phyloP scores from a whole-genome alignment of 2,329 filamentous ascomycete species.

The Colletotrichum salicis region DNA sequence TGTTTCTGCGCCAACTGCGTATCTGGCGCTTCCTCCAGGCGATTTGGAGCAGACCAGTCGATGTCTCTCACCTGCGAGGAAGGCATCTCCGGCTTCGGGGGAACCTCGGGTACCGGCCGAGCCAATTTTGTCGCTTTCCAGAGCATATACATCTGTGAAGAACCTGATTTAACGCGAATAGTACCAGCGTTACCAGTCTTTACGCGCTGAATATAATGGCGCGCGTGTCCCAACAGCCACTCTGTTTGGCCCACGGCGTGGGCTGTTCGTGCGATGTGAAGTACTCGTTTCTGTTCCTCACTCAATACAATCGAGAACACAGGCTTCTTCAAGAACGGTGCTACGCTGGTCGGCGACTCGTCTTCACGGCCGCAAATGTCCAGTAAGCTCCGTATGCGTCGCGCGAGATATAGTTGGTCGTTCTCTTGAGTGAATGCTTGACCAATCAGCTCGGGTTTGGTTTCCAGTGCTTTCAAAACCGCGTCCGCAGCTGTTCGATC shows the following conservation, averaged over 20 bases:
- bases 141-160: neutral
- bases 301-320: neutral
- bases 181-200: neutral
- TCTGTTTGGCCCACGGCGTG: neutral
- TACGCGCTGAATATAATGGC: neutral
- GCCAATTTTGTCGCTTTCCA: neutral
- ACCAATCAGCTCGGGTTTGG: neutral
- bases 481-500: slow-evolving; percentile 9
- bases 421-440: neutral
- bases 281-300: neutral
- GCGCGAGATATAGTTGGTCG: slow-evolving; percentile 12
- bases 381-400: slow-evolving; percentile 17
- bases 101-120: neutral
- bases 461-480: slow-evolving; percentile 1
- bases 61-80: neutral
- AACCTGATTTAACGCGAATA: neutral
- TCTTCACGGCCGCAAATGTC: slow-evolving; percentile 13
- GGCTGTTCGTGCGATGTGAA: slow-evolving; percentile 1
- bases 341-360: neutral
- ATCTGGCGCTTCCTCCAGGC: neutral
- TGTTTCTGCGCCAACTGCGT: neutral
- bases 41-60: neutral
- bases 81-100: neutral
- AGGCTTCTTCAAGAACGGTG: neutral
- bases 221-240: neutral